phyloP scores from a whole-genome alignment of 1,139 yeast species.

The Pneumocystis sp. region DNA sequence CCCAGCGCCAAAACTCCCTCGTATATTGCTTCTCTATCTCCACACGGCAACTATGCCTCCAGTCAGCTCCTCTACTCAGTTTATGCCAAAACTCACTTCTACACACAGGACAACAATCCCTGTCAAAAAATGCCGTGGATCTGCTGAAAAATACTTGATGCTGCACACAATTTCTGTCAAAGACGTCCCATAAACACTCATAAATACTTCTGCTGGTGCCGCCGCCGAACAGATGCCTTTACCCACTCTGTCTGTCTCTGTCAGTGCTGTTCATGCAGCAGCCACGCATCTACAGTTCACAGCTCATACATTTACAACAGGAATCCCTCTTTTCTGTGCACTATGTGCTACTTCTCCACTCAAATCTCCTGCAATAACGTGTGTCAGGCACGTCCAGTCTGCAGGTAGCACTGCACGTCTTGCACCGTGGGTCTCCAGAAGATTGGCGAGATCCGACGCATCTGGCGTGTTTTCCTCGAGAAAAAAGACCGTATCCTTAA shows the following conservation, averaged over 20 bases:
- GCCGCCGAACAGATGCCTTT: background rate
- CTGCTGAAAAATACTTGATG: slow-evolving; percentile 35
- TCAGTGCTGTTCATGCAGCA: background rate
- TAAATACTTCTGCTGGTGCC: background rate
- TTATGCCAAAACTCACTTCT: background rate
- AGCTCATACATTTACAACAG: background rate
- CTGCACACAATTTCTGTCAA: background rate
- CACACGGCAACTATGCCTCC: slow-evolving; percentile 32
- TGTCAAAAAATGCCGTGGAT: slow-evolving; percentile 49
- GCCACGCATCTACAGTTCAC: too few species aligned
- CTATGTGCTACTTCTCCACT: background rate
- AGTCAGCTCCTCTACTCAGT: background rate
- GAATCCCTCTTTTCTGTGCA: background rate
- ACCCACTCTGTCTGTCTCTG: background rate
- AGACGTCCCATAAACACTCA: background rate
- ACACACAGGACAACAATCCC: slow-evolving; percentile 49
- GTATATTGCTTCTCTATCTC: slow-evolving; percentile 50
- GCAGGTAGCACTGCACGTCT: background rate
- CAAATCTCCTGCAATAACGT: background rate
- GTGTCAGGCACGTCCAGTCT: background rate
- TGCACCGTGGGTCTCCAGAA: background rate
- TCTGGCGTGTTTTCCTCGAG: background rate
- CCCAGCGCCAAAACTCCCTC: slow-evolving; percentile 62
- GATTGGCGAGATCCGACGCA: background rate
- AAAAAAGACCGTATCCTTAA: background rate